Percentiles rank a stretch among this genome's conserved stretches.
These are phyloP conservation scores for Arthrobotrys megalospora DNA, from an alignment of 2,329 filamentous ascomycete species.

Conservation along the genomic window DNA sequence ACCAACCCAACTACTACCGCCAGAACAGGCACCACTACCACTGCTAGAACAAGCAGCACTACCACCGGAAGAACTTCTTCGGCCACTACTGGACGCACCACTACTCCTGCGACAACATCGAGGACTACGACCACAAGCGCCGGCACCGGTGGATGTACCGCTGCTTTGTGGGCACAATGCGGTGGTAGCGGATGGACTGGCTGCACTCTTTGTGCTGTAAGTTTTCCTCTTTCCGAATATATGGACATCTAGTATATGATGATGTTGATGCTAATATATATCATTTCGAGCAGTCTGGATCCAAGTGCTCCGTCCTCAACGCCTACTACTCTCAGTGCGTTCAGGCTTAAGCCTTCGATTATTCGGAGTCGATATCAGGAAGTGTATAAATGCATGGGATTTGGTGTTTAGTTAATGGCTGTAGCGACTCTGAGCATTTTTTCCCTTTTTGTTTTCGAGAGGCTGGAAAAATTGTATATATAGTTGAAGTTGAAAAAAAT, in stretches of 20 bases:
- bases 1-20: constrained; percentile 42
- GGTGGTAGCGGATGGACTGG: constrained; percentile 53
- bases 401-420: constrained; percentile 30
- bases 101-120: neutral
- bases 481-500: constrained; percentile 7
- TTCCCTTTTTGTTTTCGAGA: neutral
- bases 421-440: constrained; percentile 2
- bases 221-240: constrained; percentile 7
- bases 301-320: constrained; percentile 51
- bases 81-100: constrained; percentile 18
- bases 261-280: constrained; percentile 1
- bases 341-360: neutral
- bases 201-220: constrained; percentile 57
- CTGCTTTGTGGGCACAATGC: constrained; percentile 36
- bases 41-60: neutral
- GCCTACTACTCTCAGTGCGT: constrained; percentile 49
- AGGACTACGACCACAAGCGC: constrained; percentile 23
- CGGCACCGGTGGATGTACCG: constrained; percentile 22
- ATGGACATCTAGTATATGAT: neutral
- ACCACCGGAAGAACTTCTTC: constrained; percentile 12
- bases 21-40: neutral
- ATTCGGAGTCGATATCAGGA: neutral
- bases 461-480: constrained; percentile 11
- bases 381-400: constrained; percentile 36
- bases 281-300: constrained; percentile 34